These are phyloP conservation scores for Mycogone perniciosa DNA, from an alignment of 2,329 filamentous ascomycete genomes.

Conservation along the genomic window DNA sequence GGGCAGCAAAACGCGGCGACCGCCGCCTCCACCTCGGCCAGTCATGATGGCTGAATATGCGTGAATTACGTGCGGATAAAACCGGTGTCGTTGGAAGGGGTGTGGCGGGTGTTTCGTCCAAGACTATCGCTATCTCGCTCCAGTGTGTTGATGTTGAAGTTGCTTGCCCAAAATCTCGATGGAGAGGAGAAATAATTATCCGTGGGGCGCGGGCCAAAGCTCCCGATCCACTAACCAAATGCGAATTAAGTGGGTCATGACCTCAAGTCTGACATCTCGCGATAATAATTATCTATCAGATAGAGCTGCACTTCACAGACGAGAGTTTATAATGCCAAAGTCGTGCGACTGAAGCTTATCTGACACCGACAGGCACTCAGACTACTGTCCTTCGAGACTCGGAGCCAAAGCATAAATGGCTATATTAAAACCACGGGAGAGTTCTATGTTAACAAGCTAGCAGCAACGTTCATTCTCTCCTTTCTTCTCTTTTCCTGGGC, in stretches of 20 bases:
- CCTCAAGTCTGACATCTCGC: no score
- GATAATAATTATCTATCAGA: no score
- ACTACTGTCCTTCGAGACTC: no score
- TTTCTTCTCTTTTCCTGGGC: no score
- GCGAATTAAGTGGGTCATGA: neutral
- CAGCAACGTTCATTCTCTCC: no score
- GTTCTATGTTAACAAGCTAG: no score
- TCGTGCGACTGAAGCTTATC: no score
- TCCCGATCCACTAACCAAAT: neutral
- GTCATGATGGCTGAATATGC: conserved; percentile 38
- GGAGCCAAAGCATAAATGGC: no score
- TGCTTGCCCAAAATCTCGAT: neutral
- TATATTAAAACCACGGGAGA: no score
- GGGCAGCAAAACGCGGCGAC: conserved; percentile 53
- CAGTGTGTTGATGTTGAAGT: neutral
- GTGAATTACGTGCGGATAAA: neutral
- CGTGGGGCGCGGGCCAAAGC: neutral
- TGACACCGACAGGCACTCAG: no score
- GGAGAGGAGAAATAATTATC: neutral
- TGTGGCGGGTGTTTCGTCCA: neutral
- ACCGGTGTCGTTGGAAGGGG: neutral
- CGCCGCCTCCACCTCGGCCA: conserved; percentile 53
- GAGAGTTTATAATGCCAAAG: no score
- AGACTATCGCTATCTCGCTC: neutral
- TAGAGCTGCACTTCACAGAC: no score